A percentile compares a stretch with the other conserved stretches of the same genome.
Conservation (phyloP, 768 basidiomycete species). For the Trametes maxima region DNA sequence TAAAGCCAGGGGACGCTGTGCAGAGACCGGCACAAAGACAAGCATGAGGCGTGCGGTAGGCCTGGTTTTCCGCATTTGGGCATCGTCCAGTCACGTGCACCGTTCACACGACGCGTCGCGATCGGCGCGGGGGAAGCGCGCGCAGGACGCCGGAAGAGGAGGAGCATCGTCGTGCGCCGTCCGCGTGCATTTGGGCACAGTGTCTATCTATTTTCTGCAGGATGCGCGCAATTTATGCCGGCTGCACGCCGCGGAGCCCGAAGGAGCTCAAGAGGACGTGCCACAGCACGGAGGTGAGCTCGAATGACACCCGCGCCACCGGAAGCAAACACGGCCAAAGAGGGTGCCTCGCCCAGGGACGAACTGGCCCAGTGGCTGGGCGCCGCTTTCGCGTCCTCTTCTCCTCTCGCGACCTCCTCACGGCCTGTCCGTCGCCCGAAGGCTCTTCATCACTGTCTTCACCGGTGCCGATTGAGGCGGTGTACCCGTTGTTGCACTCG, state of each 20-base stretch:
- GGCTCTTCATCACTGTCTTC: conserved; percentile 1
- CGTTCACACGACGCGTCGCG: conserved; percentile 12
- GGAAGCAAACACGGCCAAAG: conserved; percentile 16
- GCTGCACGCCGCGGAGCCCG: background rate
- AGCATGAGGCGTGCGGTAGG: background rate
- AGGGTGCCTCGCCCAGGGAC: conserved; percentile 4
- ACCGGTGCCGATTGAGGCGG: conserved; percentile 3
- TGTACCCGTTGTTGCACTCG: background rate
- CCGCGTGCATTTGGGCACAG: too few species aligned
- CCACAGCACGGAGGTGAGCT: background rate
- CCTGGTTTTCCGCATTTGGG: conserved; percentile 11
- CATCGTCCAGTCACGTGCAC: background rate
- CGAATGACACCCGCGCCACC: conserved; percentile 10
- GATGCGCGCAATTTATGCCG: background rate
- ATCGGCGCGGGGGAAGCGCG: conserved; percentile 2
- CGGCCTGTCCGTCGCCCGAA: background rate
- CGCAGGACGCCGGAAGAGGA: background rate
- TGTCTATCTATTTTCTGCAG: too few species aligned
- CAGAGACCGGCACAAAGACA: background rate
- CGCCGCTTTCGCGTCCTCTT: background rate
- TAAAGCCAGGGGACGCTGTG: too few species aligned
- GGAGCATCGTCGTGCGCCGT: background rate
- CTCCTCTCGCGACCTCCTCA: background rate
- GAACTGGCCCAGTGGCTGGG: background rate
- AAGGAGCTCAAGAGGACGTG: background rate